Evolutionary conservation across 257 asterid genomes (phyloP), one percentile per base, ranked within the genome.

Genomic region (Coffea eugenioides): DNA sequence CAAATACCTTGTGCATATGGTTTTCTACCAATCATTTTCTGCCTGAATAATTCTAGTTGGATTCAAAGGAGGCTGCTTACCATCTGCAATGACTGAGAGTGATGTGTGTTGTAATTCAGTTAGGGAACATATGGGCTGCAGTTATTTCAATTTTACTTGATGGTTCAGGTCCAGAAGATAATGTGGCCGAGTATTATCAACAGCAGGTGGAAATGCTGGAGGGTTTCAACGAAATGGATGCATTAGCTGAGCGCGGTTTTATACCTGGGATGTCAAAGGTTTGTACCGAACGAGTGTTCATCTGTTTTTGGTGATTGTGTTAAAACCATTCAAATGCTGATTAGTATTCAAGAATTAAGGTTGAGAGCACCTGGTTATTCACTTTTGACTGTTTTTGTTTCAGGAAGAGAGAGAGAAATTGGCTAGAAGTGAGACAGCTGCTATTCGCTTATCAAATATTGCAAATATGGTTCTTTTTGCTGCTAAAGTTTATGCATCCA

Each of bases 381-480:
- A 27, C 69, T 41, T 41, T 75, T 46, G 31, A 34, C 8, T 82
- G 59, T 62, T 69, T 78, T 69, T 69, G 23, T 77, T 81, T 77
- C 86, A 88, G 91, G 91, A 88, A 81, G 89, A 86, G 79, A 82
- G 83, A 74, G 91, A 88, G 59, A 84, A 79, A 52, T 69, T 86
- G 84, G 91, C 90, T 34, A 86, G 82, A 86, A 86, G 88, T 68
- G 91, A 88, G 73, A 85, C 91, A 59, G 51, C 82, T 77, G 91
- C 90, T 72, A 88, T 88, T 64, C 86, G 88, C 79, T 79, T 88
- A 80, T 88, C 91, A 68, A 88, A 88, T 71, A 48, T 88, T 41
- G 90, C 91, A 61, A 88, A 88, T 81, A 88, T 88, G 90, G 73
- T 86, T 77, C 91, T 88, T 51, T 86, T 88, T 88, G 84, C 81